These are phyloP conservation scores for Coniochaeta prunicola DNA, from an alignment of 2,329 filamentous ascomycete species.

Conservation along the genomic window DNA sequence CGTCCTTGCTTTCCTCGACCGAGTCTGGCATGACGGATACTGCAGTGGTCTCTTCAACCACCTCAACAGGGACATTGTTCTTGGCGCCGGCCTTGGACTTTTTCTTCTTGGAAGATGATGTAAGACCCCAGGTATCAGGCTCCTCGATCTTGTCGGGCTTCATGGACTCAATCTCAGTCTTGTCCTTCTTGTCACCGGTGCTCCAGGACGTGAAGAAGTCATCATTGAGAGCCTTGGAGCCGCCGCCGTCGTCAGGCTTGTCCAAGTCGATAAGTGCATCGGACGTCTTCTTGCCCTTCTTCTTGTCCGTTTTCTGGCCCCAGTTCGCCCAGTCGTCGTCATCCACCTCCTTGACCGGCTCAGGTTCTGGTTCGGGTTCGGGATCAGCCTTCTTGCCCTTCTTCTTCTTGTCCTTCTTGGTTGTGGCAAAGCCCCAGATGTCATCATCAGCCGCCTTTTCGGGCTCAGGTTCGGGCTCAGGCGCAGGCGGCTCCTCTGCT, in stretches of 20 bases:
- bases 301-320: conserved; percentile 35
- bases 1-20: conserved; percentile 34
- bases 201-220: conserved; percentile 54
- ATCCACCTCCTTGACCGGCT: conserved; percentile 11
- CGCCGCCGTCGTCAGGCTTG: conserved; percentile 20
- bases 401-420: conserved; percentile 27
- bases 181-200: conserved; percentile 34
- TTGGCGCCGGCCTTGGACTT: conserved; percentile 38
- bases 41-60: conserved; percentile 36
- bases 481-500: conserved; percentile 14
- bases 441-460: conserved; percentile 23
- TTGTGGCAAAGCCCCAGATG: conserved; percentile 19
- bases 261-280: conserved; percentile 28
- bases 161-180: conserved; percentile 20
- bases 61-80: conserved; percentile 41
- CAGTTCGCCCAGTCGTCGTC: conserved; percentile 13
- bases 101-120: conserved; percentile 29
- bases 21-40: conserved; percentile 39
- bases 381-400: conserved; percentile 8
- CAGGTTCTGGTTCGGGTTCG: conserved; percentile 9
- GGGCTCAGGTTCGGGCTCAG: conserved; percentile 31
- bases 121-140: conserved; percentile 29
- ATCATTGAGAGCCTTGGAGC: conserved; percentile 29
- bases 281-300: conserved; percentile 27
- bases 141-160: conserved; percentile 36